A percentile compares a stretch with the other conserved stretches of the same genome.
Conservation (phyloP, 2,329 filamentous ascomycete genomes). For the Xenosphaeropsis pyriputrescens region DNA sequence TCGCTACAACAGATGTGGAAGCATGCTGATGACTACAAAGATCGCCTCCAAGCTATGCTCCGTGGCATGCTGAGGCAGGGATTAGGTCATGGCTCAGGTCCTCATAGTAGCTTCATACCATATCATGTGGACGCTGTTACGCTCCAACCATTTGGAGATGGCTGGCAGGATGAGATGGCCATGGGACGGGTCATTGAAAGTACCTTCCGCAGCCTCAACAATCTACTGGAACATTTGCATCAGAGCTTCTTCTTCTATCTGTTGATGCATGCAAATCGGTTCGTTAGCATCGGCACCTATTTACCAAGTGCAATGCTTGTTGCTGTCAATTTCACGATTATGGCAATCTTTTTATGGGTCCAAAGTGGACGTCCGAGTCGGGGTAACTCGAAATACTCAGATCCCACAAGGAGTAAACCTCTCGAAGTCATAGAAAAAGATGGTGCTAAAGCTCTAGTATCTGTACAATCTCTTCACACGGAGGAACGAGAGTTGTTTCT, state of each 20-base stretch:
- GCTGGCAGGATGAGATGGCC: constrained; percentile 97
- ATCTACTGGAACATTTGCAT: constrained; percentile 88
- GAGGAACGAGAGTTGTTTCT: constrained; percentile 45
- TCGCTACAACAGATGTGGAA: constrained; percentile 76
- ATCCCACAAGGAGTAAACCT: not conserved
- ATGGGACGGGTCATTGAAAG: constrained; percentile 83
- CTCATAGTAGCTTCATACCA: constrained; percentile 91
- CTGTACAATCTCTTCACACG: constrained; percentile 8
- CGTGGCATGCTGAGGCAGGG: constrained; percentile 88
- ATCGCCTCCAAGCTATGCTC: constrained; percentile 76
- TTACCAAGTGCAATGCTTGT: constrained; percentile 95
- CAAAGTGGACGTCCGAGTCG: constrained; percentile 47
- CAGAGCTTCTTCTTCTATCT: constrained; percentile 99
- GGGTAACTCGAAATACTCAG: constrained; percentile 3
- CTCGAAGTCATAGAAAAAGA: constrained; percentile 10
- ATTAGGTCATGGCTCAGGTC: constrained; percentile 74
- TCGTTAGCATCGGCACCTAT: constrained; percentile 97
- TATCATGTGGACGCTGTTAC: constrained; percentile 97
- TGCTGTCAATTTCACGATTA: constrained; percentile 88
- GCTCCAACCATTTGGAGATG: constrained; percentile 74
- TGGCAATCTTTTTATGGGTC: constrained; percentile 88
- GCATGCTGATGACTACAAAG: constrained; percentile 62
- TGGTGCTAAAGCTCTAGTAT: constrained; percentile 9
- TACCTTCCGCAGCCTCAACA: constrained; percentile 86
- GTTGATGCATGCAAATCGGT: constrained; percentile 78